Evolutionary conservation across 208 protist species (phyloP).

Genomic region (Trypanosoma conorhini): DNA sequence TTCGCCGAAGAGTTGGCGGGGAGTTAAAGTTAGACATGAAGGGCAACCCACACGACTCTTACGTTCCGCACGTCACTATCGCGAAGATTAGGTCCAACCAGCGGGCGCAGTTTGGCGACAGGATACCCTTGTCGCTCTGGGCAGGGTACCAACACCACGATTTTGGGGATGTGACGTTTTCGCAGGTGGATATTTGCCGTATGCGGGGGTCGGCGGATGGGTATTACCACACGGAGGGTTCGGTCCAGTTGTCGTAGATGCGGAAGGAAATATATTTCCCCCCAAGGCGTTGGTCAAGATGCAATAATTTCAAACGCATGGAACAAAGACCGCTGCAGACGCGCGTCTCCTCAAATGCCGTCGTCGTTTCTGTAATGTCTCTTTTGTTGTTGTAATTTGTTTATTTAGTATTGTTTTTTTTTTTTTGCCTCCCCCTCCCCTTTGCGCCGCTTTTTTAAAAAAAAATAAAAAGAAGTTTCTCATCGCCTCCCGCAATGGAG

Average conservation of each 20-base stretch:
- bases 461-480: too few species aligned
- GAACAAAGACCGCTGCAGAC: neutral
- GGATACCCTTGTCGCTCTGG: conserved; percentile 66
- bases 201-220: conserved; percentile 64
- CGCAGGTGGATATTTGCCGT: conserved; percentile 62
- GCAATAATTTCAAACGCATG: neutral
- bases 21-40: conserved; percentile 76
- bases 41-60: conserved; percentile 89
- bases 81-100: conserved; percentile 77
- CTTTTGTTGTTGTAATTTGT: conserved; percentile 13
- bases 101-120: conserved; percentile 42
- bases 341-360: neutral
- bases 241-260: conserved; percentile 29
- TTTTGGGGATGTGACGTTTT: conserved; percentile 87
- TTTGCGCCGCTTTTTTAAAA: conserved; percentile 22
- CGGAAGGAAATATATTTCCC: neutral
- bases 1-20: conserved; percentile 50
- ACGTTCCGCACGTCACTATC: conserved; percentile 87
- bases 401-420: conserved; percentile 21
- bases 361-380: neutral
- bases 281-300: neutral
- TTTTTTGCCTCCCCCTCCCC: conserved; percentile 17
- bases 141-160: conserved; percentile 70
- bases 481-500: conserved; percentile 18
- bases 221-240: conserved; percentile 72